Conservation (phyloP, 1,284 basidiomycete genomes). For the Papiliotrema laurentii region DNA sequence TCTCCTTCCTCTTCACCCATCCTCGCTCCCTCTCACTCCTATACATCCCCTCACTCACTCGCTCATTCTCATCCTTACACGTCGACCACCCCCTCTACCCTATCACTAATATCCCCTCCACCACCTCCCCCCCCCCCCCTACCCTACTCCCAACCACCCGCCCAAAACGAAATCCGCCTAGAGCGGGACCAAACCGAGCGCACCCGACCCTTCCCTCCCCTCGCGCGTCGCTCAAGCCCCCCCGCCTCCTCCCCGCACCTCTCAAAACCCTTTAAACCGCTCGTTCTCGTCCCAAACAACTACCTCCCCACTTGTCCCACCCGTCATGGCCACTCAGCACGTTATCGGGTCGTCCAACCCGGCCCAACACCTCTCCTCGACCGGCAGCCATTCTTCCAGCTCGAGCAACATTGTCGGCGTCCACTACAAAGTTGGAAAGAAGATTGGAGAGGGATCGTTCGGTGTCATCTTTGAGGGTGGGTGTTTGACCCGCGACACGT, state of each 20-base stretch:
- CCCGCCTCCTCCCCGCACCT: too few relatives aligned
- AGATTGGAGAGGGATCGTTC: constrained; percentile 74
- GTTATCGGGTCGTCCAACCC: constrained; percentile 47
- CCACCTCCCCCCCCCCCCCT: too few relatives aligned
- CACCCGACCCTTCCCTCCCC: too few relatives aligned
- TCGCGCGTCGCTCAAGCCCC: too few relatives aligned
- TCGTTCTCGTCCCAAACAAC: too few relatives aligned
- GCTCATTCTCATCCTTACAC: too few relatives aligned
- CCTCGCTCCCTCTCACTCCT: not conserved
- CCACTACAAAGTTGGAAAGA: constrained; percentile 59
- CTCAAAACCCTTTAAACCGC: too few relatives aligned
- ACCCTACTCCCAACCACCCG: too few relatives aligned
- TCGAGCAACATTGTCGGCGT: constrained; percentile 53
- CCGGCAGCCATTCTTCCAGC: constrained; percentile 38
- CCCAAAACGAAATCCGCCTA: too few relatives aligned
- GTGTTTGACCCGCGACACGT: constrained; percentile 15
- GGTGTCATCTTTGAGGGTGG: constrained; percentile 94
- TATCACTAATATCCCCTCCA: not conserved
- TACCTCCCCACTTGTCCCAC: constrained; percentile 4
- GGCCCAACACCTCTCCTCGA: constrained; percentile 36
- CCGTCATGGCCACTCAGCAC: constrained; percentile 47
- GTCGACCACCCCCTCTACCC: not conserved
- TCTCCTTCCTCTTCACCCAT: constrained; percentile 1
- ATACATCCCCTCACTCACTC: not conserved
- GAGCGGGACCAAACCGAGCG: too few relatives aligned